Conservation (phyloP, 768 basidiomycete species). For the Rhodocollybia butyracea region DNA sequence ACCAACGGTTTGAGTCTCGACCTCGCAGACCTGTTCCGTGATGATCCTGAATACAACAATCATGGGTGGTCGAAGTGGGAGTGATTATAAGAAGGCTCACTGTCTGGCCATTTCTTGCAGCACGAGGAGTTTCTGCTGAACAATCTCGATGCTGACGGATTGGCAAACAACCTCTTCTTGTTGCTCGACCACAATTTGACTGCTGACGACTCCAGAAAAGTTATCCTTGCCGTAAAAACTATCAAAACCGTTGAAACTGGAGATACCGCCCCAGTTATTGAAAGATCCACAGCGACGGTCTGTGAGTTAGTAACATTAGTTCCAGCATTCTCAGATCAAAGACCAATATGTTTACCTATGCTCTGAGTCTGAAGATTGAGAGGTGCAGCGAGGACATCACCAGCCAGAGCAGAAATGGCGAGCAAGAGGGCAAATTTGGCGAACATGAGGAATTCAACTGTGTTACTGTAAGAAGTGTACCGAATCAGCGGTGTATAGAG, state of each 20-base stretch:
- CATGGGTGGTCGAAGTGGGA: too few species aligned
- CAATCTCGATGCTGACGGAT: constrained; percentile 31
- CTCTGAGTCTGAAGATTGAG: constrained; percentile 18
- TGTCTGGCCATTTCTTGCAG: too few species aligned
- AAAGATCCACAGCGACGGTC: constrained; percentile 17
- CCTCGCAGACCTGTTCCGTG: too few species aligned
- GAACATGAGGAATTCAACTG: constrained; percentile 28
- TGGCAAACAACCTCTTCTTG: constrained; percentile 41
- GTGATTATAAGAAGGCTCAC: too few species aligned
- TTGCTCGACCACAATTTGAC: constrained; percentile 29
- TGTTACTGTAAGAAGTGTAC: background rate
- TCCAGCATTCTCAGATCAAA: background rate
- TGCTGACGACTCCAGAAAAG: constrained; percentile 36
- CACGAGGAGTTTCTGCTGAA: too few species aligned
- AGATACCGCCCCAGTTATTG: constrained; percentile 31
- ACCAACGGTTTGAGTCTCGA: too few species aligned
- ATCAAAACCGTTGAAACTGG: too few species aligned
- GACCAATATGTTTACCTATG: constrained; percentile 20
- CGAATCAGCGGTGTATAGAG: background rate
- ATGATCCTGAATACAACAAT: too few species aligned
- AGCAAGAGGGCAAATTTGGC: constrained; percentile 32
- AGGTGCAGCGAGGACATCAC: too few species aligned
- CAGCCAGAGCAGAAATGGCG: constrained; percentile 27
- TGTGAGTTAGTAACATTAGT: background rate
- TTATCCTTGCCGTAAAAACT: constrained; percentile 42